These are phyloP conservation scores for Wickerhamomyces chambardii DNA, from an alignment of 805 yeast species.

Conservation along the genomic window DNA sequence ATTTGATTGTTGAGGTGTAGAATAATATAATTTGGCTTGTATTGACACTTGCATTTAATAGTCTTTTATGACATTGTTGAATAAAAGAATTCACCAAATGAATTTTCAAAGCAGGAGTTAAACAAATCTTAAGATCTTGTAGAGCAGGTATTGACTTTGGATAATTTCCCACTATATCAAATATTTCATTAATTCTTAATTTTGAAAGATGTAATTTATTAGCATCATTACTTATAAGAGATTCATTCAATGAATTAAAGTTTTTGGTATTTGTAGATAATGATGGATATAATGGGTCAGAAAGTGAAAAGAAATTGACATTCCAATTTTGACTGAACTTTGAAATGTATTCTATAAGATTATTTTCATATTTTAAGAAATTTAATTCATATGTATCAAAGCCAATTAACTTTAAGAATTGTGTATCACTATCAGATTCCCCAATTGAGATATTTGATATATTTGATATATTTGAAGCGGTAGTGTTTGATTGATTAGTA, in stretches of 20 bases:
- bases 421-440: no score
- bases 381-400: slow-evolving; percentile 8
- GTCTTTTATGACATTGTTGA: slow-evolving; percentile 27
- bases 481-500: no score
- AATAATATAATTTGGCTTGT: slow-evolving; percentile 64
- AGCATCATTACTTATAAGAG: no score
- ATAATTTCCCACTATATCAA: slow-evolving; percentile 41
- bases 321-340: slow-evolving; percentile 10
- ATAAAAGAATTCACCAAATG: slow-evolving; percentile 43
- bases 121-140: slow-evolving; percentile 45
- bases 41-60: slow-evolving; percentile 75
- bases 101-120: slow-evolving; percentile 42
- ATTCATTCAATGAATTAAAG: no score
- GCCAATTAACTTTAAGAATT: slow-evolving; percentile 5
- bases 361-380: slow-evolving; percentile 6
- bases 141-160: slow-evolving; percentile 48
- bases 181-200: slow-evolving; percentile 51
- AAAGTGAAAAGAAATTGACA: no score
- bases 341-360: not conserved
- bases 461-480: no score
- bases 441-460: no score
- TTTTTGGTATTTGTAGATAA: no score
- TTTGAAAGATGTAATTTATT: slow-evolving; percentile 12
- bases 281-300: no score
- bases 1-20: slow-evolving; percentile 62